Conservation (phyloP, 495 filamentous ascomycete genomes). For the Umbilicaria muhlenbergii region DNA sequence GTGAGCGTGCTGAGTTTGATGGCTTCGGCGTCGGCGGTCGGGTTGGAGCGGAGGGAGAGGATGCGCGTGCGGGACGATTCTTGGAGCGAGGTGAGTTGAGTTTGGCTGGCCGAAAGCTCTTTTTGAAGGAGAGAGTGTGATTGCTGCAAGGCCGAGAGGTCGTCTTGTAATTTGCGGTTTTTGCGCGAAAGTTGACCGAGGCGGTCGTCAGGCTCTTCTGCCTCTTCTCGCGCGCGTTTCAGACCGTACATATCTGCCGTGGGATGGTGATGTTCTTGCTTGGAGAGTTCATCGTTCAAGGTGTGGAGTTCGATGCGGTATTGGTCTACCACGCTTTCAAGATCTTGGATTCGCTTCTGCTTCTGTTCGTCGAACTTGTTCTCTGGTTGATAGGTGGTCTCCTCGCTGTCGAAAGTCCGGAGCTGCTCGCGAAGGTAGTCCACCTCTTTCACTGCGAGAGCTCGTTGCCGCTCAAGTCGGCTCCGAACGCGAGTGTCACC, state of each 20-base stretch:
- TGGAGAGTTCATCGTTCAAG: slow-evolving; percentile 53
- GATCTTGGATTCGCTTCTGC: slow-evolving; percentile 55
- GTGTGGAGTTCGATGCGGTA: slow-evolving; percentile 73
- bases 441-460: slow-evolving; percentile 76
- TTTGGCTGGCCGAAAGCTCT: slow-evolving; percentile 54
- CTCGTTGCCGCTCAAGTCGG: slow-evolving; percentile 72
- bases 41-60: slow-evolving; percentile 77
- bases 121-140: slow-evolving; percentile 48
- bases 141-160: slow-evolving; percentile 49
- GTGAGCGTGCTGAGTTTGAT: slow-evolving; percentile 65
- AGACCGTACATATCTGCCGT: slow-evolving; percentile 26
- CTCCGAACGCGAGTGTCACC: slow-evolving; percentile 41
- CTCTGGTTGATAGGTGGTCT: slow-evolving; percentile 57
- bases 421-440: slow-evolving; percentile 87
- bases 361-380: slow-evolving; percentile 60
- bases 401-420: slow-evolving; percentile 81
- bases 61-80: slow-evolving; percentile 65
- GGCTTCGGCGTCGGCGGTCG: slow-evolving; percentile 65
- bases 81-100: slow-evolving; percentile 57
- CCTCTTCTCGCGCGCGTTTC: slow-evolving; percentile 48
- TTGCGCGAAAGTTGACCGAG: slow-evolving; percentile 72
- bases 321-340: slow-evolving; percentile 74
- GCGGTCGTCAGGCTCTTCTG: slow-evolving; percentile 50
- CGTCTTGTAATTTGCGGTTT: slow-evolving; percentile 70
- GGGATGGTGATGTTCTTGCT: slow-evolving; percentile 31